A percentile compares a stretch with the other conserved stretches of the same genome.
Conservation (phyloP, 345 rosid species). For the Eucalyptus regnans region DNA sequence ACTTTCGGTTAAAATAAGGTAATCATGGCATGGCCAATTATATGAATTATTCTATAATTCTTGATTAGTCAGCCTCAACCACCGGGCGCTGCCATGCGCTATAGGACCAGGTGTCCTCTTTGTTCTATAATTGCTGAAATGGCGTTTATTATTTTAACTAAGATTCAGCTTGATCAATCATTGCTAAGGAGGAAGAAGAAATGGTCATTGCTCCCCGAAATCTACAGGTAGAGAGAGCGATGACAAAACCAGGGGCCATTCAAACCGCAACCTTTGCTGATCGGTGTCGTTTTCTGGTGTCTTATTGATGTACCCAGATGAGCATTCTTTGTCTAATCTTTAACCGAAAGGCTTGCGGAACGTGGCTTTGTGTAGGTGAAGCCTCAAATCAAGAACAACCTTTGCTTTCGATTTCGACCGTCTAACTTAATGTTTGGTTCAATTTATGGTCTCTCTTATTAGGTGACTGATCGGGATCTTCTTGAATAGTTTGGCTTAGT, state of each 20-base stretch:
- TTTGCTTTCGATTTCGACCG: background rate
- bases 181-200: background rate
- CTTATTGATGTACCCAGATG: background rate
- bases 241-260: background rate
- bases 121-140: background rate
- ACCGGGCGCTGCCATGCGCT: background rate
- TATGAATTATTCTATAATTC: background rate
- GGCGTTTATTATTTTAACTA: background rate
- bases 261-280: accelerated
- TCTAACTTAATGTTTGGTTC: background rate
- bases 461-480: background rate
- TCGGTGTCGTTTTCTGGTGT: background rate
- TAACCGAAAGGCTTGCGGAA: background rate
- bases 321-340: background rate
- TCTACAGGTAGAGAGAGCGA: background rate
- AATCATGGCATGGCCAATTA: background rate
- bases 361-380: background rate
- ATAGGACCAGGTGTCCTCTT: background rate
- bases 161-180: background rate
- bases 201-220: background rate
- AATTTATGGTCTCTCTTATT: background rate
- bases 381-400: background rate
- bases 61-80: background rate
- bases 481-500: background rate
- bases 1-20: background rate